Conservation (phyloP, 768 basidiomycete species). For the Pleurotus tuoliensis region DNA sequence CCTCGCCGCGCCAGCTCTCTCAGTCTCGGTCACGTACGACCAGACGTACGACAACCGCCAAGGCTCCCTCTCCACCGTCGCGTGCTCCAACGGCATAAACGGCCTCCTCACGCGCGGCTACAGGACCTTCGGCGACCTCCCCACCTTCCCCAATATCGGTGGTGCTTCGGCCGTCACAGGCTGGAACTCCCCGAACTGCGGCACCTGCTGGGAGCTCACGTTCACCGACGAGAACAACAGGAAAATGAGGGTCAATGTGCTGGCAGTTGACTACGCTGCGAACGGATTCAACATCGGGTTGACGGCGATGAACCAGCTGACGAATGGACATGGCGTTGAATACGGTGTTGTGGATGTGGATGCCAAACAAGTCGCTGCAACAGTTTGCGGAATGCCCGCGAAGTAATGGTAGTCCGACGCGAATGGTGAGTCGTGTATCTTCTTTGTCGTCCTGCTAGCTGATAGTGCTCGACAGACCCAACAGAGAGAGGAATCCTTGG, state of each 20-base stretch:
- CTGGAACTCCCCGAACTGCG: conserved; percentile 51
- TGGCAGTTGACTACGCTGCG: conserved; percentile 49
- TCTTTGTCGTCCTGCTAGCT: too few relatives aligned
- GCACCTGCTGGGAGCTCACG: conserved; percentile 57
- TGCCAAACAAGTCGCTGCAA: conserved; percentile 37
- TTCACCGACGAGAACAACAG: conserved; percentile 29
- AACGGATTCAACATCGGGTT: conserved; percentile 46
- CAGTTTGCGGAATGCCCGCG: conserved; percentile 46
- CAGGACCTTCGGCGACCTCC: conserved; percentile 47
- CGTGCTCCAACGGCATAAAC: conserved; percentile 46
- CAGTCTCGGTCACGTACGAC: conserved; percentile 39
- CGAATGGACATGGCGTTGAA: conserved; percentile 39
- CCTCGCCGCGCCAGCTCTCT: conserved; percentile 19
- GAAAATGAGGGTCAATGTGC: conserved; percentile 37
- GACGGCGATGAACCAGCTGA: conserved; percentile 53
- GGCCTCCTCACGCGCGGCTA: conserved; percentile 43
- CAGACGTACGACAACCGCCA: conserved; percentile 41
- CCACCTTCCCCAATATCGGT: conserved; percentile 58
- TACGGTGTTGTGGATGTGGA: conserved; percentile 46
- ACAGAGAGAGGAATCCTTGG: too few relatives aligned
- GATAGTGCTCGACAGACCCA: too few relatives aligned
- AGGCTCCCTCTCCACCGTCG: conserved; percentile 36
- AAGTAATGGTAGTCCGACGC: background rate
- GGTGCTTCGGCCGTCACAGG: conserved; percentile 47
- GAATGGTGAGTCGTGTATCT: too few relatives aligned